These are phyloP conservation scores for Fagopyrum esculentum DNA, from an alignment of 148 eudicot genomes.

Conservation along the genomic window DNA sequence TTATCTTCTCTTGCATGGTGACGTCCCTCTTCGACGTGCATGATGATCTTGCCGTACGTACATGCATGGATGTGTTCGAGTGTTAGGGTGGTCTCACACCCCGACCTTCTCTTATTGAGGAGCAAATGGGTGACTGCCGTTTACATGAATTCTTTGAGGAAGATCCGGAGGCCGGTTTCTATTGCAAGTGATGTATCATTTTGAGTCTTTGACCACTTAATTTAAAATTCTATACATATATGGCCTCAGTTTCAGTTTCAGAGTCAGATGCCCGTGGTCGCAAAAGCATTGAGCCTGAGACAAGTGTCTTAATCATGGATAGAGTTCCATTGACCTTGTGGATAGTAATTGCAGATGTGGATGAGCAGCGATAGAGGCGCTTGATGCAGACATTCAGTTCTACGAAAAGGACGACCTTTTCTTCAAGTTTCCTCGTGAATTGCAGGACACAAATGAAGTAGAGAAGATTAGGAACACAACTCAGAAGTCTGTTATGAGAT, in stretches of 20 bases:
- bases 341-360: constrained; percentile 55
- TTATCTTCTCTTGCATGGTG: no score
- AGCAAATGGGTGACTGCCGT: no score
- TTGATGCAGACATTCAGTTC: neutral
- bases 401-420: neutral
- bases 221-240: no score
- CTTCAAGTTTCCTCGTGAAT: neutral
- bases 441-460: neutral
- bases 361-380: neutral
- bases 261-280: neutral
- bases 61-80: no score
- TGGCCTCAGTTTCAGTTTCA: neutral
- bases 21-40: constrained; percentile 44
- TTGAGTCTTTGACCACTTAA: no score
- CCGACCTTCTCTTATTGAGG: no score
- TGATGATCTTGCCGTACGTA: constrained; percentile 4
- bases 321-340: constrained; percentile 87
- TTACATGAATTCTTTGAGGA: no score
- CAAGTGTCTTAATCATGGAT: constrained; percentile 68
- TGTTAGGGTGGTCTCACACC: no score
- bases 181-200: no score
- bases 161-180: no score
- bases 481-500: neutral
- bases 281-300: constrained; percentile 67
- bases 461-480: neutral